phyloP scores from a whole-genome alignment of 176 grass and related monocot species.

The Aegilops sharonensis region DNA sequence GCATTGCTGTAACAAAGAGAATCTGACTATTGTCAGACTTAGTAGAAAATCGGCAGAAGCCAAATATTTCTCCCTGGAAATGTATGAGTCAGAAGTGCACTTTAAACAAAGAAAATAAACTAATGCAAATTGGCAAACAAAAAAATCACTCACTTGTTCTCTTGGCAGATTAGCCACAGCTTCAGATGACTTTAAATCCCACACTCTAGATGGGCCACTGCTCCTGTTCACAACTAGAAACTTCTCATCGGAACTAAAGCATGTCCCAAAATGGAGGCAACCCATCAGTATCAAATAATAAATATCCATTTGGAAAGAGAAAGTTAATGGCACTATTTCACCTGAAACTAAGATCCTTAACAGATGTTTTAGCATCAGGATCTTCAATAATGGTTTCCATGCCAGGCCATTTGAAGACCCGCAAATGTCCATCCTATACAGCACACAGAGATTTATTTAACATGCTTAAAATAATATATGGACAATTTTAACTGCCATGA shows the following conservation, averaged over 20 bases:
- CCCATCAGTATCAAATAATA: constrained; percentile 18
- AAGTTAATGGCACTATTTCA: constrained; percentile 19
- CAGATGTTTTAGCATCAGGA: constrained; percentile 56
- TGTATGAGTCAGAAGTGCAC: constrained; percentile 24
- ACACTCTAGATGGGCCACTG: constrained; percentile 78
- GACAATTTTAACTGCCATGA: not conserved
- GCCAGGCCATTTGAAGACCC: constrained; percentile 83
- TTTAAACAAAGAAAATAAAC: constrained; percentile 8
- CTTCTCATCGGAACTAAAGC: constrained; percentile 68
- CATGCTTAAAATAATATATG: constrained; percentile 5
- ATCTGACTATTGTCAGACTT: constrained; percentile 41
- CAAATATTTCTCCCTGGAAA: constrained; percentile 91
- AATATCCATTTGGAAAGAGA: constrained; percentile 19
- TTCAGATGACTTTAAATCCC: constrained; percentile 68
- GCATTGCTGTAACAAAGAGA: constrained; percentile 72
- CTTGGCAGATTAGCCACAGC: constrained; percentile 68
- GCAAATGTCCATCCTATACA: constrained; percentile 81
- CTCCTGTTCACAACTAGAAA: constrained; percentile 77
- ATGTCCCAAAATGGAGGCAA: constrained; percentile 7
- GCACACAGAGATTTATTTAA: constrained; percentile 6
- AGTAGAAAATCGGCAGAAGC: constrained; percentile 78
- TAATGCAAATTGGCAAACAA: not conserved
- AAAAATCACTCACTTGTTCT: constrained; percentile 59
- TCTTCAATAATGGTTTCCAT: constrained; percentile 74
- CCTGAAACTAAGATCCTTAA: constrained; percentile 95